phyloP scores from a whole-genome alignment of 495 filamentous ascomycete genomes.

The Platismatia glauca region DNA sequence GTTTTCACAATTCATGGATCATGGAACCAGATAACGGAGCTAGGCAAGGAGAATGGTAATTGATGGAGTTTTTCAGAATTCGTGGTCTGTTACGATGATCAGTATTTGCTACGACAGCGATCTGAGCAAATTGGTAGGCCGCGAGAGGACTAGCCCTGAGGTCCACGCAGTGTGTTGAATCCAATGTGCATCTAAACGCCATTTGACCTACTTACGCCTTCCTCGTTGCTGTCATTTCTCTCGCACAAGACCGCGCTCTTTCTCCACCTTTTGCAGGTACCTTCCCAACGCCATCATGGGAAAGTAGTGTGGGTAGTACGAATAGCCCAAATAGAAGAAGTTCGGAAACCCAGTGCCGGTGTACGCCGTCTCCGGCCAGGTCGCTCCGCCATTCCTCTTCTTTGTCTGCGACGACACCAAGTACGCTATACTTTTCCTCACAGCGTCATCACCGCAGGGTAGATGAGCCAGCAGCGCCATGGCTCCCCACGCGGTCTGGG shows the following conservation, averaged over 20 bases:
- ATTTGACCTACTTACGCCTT: no score
- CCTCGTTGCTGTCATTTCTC: neutral
- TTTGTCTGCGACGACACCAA: slow-evolving; percentile 20
- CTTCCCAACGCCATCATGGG: slow-evolving; percentile 35
- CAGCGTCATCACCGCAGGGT: slow-evolving; percentile 8
- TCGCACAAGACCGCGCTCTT: neutral
- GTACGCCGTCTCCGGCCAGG: slow-evolving; percentile 27
- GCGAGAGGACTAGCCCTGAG: no score
- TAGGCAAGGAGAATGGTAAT: no score
- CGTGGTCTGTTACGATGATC: no score
- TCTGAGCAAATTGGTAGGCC: no score
- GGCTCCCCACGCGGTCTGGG: slow-evolving; percentile 35
- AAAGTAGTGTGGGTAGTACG: slow-evolving; percentile 33
- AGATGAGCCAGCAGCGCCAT: slow-evolving; percentile 28
- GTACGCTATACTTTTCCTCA: slow-evolving; percentile 25
- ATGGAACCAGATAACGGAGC: no score
- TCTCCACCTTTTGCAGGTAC: slow-evolving; percentile 17
- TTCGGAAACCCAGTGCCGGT: slow-evolving; percentile 34
- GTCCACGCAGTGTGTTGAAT: no score
- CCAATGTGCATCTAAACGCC: no score
- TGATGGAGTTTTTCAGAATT: no score
- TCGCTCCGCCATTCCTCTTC: slow-evolving; percentile 8
- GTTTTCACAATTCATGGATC: no score
- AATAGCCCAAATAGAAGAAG: slow-evolving; percentile 31
- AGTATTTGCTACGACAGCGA: no score